Percentiles rank a stretch among this genome's conserved stretches.
phyloP scores from a whole-genome alignment of 169 alveolate genomes.

The Cryptosporidium sp. region DNA sequence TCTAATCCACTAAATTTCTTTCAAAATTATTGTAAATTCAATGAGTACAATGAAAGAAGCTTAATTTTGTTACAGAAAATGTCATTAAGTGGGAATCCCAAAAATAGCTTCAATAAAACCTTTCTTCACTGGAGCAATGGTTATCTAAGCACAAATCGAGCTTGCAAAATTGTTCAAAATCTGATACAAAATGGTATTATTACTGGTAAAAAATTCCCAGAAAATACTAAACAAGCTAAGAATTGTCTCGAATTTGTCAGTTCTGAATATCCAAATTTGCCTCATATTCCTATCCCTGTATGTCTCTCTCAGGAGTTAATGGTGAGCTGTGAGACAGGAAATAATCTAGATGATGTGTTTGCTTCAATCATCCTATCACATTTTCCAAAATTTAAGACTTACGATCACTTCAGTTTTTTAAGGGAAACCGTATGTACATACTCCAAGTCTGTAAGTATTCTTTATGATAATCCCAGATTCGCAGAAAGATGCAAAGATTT shows the following conservation, averaged over 20 bases:
- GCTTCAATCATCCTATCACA: constrained; percentile 1
- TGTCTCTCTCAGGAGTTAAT: constrained; percentile 14
- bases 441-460: background rate
- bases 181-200: background rate
- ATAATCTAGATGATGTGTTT: background rate
- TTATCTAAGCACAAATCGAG: background rate
- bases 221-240: background rate
- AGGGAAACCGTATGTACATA: background rate
- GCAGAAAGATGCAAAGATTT: background rate
- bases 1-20: background rate
- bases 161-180: constrained; percentile 34
- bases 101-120: background rate
- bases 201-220: background rate
- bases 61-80: background rate
- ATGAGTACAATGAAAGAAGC: background rate
- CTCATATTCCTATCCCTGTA: constrained; percentile 40
- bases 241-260: constrained; percentile 12
- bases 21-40: background rate
- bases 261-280: background rate
- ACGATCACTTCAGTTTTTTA: background rate
- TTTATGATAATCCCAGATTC: background rate
- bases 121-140: background rate
- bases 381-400: background rate
- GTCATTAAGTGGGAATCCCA: background rate
- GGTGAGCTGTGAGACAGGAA: constrained; percentile 15